Evolutionary conservation across 805 yeast genomes (phyloP).

Genomic region (Jamesozyma spencerorum): DNA sequence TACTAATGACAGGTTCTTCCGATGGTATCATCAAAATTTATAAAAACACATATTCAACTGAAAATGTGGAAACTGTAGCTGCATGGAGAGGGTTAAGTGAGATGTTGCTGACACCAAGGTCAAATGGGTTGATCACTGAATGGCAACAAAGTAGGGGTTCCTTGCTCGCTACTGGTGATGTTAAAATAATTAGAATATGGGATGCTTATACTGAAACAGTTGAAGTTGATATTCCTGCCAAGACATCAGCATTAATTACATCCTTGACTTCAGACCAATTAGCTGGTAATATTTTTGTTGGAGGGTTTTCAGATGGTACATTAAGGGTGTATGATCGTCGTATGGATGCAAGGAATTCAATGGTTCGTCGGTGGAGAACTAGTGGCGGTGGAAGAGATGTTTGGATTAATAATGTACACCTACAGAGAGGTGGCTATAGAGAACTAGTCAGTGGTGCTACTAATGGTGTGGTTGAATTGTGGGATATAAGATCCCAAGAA

Average conservation of each 20-base stretch:
- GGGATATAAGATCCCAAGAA: conserved; percentile 76
- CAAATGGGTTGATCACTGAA: conserved; percentile 77
- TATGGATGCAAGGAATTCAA: conserved; percentile 70
- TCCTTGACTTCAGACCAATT: conserved; percentile 91
- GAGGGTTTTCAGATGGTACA: conserved; percentile 88
- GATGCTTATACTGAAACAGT: conserved; percentile 92
- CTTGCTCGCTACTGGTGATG: conserved; percentile 87
- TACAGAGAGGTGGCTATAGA: conserved; percentile 94
- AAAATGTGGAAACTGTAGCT: conserved; percentile 54
- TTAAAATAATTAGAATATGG: conserved; percentile 85
- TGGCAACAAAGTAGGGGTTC: conserved; percentile 98
- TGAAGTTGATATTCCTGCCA: conserved; percentile 78
- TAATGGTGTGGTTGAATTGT: conserved; percentile 74
- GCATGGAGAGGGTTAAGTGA: conserved; percentile 94
- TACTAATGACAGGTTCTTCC: conserved; percentile 78
- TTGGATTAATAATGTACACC: conserved; percentile 69
- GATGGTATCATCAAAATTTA: conserved; percentile 91
- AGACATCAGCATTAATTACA: conserved; percentile 82
- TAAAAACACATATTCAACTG: conserved; percentile 56
- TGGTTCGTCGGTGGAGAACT: conserved; percentile 77
- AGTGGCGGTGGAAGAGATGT: conserved; percentile 35
- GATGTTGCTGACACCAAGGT: conserved; percentile 66
- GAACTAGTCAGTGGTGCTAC: conserved; percentile 78
- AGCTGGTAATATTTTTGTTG: conserved; percentile 80
- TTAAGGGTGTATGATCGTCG: conserved; percentile 87